These are phyloP conservation scores for Lentinus brumalis DNA, from an alignment of 768 basidiomycete genomes.

Conservation along the genomic window DNA sequence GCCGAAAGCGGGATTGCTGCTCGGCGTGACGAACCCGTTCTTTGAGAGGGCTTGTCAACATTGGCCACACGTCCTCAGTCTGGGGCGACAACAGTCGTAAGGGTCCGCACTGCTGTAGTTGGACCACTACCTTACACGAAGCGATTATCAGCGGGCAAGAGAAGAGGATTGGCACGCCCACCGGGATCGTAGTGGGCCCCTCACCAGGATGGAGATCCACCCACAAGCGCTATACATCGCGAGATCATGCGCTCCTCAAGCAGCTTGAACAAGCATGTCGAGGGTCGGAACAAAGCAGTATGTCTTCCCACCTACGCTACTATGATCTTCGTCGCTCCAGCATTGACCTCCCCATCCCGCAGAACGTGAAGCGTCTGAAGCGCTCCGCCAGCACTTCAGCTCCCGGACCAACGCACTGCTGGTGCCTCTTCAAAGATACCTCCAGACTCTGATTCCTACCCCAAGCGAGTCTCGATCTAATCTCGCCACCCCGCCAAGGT, in stretches of 20 bases:
- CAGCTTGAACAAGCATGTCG: slow-evolving; percentile 63
- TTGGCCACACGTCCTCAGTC: slow-evolving; percentile 83
- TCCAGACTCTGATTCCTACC: slow-evolving; percentile 82
- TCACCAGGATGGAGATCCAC: slow-evolving; percentile 76
- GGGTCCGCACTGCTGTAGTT: slow-evolving; percentile 15
- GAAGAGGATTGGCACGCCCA: slow-evolving; percentile 1
- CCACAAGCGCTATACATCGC: slow-evolving; percentile 83
- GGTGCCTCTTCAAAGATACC: slow-evolving; percentile 88
- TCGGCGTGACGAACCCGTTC: slow-evolving; percentile 90
- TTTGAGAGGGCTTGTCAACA: slow-evolving; percentile 78
- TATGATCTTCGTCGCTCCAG: too few relatives aligned
- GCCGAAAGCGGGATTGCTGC: slow-evolving; percentile 73
- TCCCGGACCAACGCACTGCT: slow-evolving; percentile 84
- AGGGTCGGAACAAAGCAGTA: slow-evolving; percentile 53
- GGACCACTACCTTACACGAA: background rate
- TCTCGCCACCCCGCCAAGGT: slow-evolving; percentile 26
- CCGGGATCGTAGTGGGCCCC: slow-evolving; percentile 42
- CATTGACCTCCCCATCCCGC: background rate
- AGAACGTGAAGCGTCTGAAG: slow-evolving; percentile 67
- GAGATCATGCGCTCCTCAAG: slow-evolving; percentile 76
- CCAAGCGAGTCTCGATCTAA: slow-evolving; percentile 47
- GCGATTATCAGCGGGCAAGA: background rate
- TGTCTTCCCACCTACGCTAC: slow-evolving; percentile 27
- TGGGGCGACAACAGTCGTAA: slow-evolving; percentile 55
- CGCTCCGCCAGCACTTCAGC: slow-evolving; percentile 79